A percentile compares a stretch with the other conserved stretches of the same genome.
Conservation (phyloP, 2,329 filamentous ascomycete species). For the Fusarium sp. region DNA sequence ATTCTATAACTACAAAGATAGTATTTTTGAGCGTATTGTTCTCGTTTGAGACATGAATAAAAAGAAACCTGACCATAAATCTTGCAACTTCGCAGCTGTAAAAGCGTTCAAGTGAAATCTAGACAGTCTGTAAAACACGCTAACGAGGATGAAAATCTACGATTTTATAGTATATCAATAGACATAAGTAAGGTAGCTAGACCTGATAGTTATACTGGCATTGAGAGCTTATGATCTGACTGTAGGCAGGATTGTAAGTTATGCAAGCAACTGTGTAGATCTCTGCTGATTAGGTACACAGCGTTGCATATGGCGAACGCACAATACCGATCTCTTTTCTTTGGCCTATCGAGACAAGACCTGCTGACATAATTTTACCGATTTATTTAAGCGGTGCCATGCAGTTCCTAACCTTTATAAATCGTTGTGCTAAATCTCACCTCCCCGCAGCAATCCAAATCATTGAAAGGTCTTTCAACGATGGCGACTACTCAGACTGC, state of each 20-base stretch:
- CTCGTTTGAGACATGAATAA: neutral
- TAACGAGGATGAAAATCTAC: no score
- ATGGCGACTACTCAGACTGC: conserved; percentile 15
- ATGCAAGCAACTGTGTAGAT: neutral
- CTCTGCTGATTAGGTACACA: neutral
- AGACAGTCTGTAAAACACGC: no score
- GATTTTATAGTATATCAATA: no score
- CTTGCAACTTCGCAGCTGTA: no score
- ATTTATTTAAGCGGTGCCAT: conserved; percentile 12
- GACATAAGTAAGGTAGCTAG: no score
- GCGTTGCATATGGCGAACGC: neutral
- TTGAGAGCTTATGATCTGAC: no score
- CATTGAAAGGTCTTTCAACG: rapidly evolving
- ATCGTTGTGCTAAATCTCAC: neutral
- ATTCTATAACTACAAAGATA: neutral
- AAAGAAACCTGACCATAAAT: neutral
- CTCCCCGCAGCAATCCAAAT: neutral
- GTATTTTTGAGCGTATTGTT: neutral
- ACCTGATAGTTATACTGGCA: no score
- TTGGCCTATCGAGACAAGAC: no score
- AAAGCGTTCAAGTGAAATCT: neutral
- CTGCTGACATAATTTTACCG: conserved; percentile 7
- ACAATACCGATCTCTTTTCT: neutral
- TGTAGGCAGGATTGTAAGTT: no score
- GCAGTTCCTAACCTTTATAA: neutral